phyloP scores from a whole-genome alignment of 2,329 filamentous ascomycete genomes.

The Mycosphaerella sp. region DNA sequence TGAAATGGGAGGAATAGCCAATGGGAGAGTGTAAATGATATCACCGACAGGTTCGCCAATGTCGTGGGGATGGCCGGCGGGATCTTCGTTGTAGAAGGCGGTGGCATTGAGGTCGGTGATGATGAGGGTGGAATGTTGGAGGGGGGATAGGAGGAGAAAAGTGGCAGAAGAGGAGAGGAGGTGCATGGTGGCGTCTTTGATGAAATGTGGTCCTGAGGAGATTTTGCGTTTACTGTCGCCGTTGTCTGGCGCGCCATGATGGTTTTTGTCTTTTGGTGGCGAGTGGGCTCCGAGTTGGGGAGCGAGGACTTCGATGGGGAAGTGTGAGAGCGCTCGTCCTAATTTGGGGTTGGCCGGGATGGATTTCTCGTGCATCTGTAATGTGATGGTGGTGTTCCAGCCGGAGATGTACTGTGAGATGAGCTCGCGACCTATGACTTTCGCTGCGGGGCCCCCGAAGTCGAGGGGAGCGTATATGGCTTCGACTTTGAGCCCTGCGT shows the following conservation, averaged over 20 bases:
- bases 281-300: conserved; percentile 59
- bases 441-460: conserved; percentile 56
- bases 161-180: conserved; percentile 77
- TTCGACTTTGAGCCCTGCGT: conserved; percentile 60
- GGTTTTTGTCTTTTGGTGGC: conserved; percentile 26
- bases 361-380: conserved; percentile 63
- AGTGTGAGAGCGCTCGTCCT: conserved; percentile 63
- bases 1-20: conserved; percentile 60
- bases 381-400: conserved; percentile 70
- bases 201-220: conserved; percentile 56
- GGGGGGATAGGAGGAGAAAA: conserved; percentile 75
- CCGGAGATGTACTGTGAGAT: conserved; percentile 84
- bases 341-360: conserved; percentile 68
- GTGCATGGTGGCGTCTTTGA: conserved; percentile 79
- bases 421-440: conserved; percentile 60
- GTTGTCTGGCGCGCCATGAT: conserved; percentile 30
- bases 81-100: conserved; percentile 64
- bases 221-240: conserved; percentile 43
- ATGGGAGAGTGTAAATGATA: conserved; percentile 67
- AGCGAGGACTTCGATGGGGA: conserved; percentile 65
- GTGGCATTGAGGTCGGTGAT: conserved; percentile 77
- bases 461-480: conserved; percentile 67
- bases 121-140: conserved; percentile 64
- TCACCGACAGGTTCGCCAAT: conserved; percentile 50
- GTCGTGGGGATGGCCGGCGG: not conserved